Conservation (phyloP, 1,139 yeast genomes). For the Torulaspora pretoriensis region DNA sequence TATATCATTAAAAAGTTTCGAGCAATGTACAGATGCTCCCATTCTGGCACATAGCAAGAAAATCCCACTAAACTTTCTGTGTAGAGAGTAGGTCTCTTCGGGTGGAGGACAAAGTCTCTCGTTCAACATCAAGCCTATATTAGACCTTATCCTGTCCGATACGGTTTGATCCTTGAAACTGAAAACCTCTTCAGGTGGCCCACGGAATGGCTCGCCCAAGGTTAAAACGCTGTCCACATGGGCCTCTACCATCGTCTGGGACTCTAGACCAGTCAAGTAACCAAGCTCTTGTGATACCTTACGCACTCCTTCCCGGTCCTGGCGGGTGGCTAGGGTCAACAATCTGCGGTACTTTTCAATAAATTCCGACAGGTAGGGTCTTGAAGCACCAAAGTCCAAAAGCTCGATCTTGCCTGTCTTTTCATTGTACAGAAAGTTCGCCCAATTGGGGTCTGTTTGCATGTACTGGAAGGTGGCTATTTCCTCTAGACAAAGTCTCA, state of each 20-base stretch:
- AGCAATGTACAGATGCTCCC: slow-evolving; percentile 79
- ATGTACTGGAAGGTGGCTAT: slow-evolving; percentile 80
- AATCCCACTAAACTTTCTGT: slow-evolving; percentile 92
- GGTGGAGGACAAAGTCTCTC: slow-evolving; percentile 97
- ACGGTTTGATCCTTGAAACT: slow-evolving; percentile 83
- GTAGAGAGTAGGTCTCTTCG: slow-evolving; percentile 93
- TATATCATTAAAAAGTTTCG: slow-evolving; percentile 68
- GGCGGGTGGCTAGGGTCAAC: slow-evolving; percentile 69
- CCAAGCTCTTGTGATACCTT: slow-evolving; percentile 71
- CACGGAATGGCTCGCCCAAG: slow-evolving; percentile 86
- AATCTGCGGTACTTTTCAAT: slow-evolving; percentile 65
- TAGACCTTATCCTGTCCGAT: slow-evolving; percentile 83
- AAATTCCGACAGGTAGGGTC: slow-evolving; percentile 68
- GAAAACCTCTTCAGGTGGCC: slow-evolving; percentile 49
- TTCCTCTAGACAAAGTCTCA: slow-evolving; percentile 83
- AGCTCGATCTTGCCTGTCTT: slow-evolving; percentile 66
- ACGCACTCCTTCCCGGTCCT: slow-evolving; percentile 64
- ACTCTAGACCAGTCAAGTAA: slow-evolving; percentile 86
- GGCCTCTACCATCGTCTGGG: slow-evolving; percentile 81
- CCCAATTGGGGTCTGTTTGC: slow-evolving; percentile 99
- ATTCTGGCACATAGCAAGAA: slow-evolving; percentile 84
- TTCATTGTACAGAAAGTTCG: slow-evolving; percentile 82
- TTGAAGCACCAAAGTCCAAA: slow-evolving; percentile 92
- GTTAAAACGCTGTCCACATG: slow-evolving; percentile 89
- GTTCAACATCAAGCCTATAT: slow-evolving; percentile 81